Evolutionary conservation across 495 filamentous ascomycete species (phyloP), one percentile per base, ranked within the genome.

Genomic region (Aspergillus panamensis): DNA sequence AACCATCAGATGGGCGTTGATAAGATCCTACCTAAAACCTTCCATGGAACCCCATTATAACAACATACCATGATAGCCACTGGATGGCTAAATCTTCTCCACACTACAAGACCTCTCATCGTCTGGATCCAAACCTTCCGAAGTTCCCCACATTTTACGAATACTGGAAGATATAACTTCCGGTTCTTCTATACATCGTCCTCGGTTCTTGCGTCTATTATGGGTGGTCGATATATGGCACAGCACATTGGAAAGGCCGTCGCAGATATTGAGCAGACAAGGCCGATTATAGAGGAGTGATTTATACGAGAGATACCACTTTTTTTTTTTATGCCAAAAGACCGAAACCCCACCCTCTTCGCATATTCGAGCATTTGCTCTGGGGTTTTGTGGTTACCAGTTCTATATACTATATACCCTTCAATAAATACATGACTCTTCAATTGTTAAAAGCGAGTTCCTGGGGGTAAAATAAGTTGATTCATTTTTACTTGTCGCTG

Each of bases 231-330:
- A 12, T 50, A 45, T 45, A 21, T n/a, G 8, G 25, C 25, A 45
- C 17, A 45, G 53, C 51, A 55, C 48, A 58, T 45, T 51, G 32
- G 48, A 25, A 25, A 25, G 20, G 32, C 19, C 32, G n/a, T 48
- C 35, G 37, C 53, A 51, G 48, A 53, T 52, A 52, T 40, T 61
- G 44, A 45, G 40, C 53, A 51, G 47, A 42, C 7, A 14, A 31
- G 25, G 53, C 25, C 56, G 48, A 39, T n/a, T 55, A 61, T 61
- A 64, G 58, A 61, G 30, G 45, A 14, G 48, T 57, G 51, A 58
- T 58, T 55, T 64, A 55, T 52, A 53, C 35, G 61, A 47, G 49
- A 51, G 61, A 63, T 63, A 63, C 56, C 61, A 59, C 44, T 21
- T 60, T 58, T 32, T 42, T 55, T 60, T 43, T 52, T 39, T n/a